Evolutionary conservation across 495 filamentous ascomycete genomes (phyloP).

Genomic region (Cenococcum geophilum): DNA sequence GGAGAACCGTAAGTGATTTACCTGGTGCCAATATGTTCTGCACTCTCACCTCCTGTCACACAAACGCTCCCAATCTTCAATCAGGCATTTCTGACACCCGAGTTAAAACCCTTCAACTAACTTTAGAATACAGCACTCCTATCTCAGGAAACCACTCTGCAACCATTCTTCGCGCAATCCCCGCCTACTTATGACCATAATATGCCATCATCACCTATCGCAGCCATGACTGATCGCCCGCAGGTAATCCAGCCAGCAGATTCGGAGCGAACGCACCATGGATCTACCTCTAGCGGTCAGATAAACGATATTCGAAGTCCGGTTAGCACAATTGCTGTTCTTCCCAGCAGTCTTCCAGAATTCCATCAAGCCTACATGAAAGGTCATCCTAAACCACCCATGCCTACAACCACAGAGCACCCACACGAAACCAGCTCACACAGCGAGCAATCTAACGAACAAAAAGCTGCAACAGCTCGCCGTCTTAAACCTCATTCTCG

Average conservation of each 20-base stretch:
- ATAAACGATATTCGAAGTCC: conserved; percentile 31
- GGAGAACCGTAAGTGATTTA: conserved; percentile 65
- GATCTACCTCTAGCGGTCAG: conserved; percentile 33
- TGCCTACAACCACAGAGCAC: conserved; percentile 4
- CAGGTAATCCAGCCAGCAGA: conserved; percentile 14
- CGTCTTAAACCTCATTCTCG: conserved; percentile 75
- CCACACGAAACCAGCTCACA: conserved; percentile 1
- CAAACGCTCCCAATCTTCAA: conserved; percentile 3
- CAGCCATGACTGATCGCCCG: conserved; percentile 8
- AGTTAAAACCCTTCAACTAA: conserved; percentile 7
- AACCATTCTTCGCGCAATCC: conserved; percentile 48
- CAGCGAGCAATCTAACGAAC: conserved; percentile 52
- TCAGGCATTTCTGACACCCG: background rate
- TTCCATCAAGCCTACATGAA: conserved; percentile 90
- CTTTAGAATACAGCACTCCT: conserved; percentile 40
- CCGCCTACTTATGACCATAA: conserved; percentile 42
- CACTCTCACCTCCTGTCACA: conserved; percentile 16
- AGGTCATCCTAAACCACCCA: conserved; percentile 34
- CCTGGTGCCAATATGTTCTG: conserved; percentile 17
- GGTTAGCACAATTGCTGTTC: conserved; percentile 76
- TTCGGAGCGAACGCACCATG: conserved; percentile 33
- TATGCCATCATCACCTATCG: conserved; percentile 10
- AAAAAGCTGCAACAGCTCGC: conserved; percentile 67
- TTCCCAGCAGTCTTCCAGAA: conserved; percentile 81
- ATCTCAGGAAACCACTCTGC: conserved; percentile 41